These are phyloP conservation scores for Toxoplasma gondii DNA, from an alignment of 169 alveolate genomes.

Conservation along the genomic window DNA sequence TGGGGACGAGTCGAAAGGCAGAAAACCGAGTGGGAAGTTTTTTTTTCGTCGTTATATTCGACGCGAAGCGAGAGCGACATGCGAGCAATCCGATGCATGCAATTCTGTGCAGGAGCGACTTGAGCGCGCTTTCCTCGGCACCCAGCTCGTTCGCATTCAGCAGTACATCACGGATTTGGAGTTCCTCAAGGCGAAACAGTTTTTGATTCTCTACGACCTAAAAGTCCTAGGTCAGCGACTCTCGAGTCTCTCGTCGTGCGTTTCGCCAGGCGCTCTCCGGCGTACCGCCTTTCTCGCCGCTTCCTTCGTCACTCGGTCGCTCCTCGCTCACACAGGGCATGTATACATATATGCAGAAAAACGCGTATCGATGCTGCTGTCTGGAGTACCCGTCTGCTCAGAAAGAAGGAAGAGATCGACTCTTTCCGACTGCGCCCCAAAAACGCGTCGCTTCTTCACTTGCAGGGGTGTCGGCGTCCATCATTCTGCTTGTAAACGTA, in stretches of 20 bases:
- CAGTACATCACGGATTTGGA: conserved; percentile 2
- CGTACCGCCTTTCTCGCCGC: neutral
- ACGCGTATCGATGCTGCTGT: neutral
- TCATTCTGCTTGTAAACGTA: too few species aligned
- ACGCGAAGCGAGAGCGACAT: too few species aligned
- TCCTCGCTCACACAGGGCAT: too few species aligned
- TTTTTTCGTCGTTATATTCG: too few species aligned
- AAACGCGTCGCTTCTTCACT: too few species aligned
- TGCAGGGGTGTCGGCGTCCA: too few species aligned
- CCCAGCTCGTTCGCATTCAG: conserved; percentile 24
- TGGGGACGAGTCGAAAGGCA: too few species aligned
- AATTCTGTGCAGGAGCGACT: neutral
- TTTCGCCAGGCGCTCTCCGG: neutral
- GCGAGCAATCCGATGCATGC: too few species aligned
- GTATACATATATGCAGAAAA: neutral
- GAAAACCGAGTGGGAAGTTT: too few species aligned
- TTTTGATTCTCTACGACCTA: neutral
- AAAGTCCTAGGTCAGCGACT: neutral
- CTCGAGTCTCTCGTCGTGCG: neutral
- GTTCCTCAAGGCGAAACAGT: conserved; percentile 8
- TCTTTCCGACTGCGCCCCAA: too few species aligned
- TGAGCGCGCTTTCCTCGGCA: neutral
- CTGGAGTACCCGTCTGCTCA: too few species aligned
- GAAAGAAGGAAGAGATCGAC: too few species aligned
- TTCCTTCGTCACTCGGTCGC: neutral